Conservation (phyloP, 1,284 basidiomycete genomes). For the Ceratobasidium sp. region DNA sequence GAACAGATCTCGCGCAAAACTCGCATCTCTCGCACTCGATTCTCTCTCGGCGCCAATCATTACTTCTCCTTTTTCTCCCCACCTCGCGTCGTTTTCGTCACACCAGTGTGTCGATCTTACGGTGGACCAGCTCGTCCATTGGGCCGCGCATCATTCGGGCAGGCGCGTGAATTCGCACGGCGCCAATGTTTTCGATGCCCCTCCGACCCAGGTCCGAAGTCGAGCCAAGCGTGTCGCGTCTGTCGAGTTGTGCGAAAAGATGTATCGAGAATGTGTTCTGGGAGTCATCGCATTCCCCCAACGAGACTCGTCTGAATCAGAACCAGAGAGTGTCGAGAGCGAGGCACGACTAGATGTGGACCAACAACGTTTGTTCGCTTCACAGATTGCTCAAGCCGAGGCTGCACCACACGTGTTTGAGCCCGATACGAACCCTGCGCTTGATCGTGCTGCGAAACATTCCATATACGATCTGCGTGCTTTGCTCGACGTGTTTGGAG, state of each 20-base stretch:
- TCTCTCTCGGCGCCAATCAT: constrained; percentile 2
- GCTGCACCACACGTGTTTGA: constrained; percentile 34
- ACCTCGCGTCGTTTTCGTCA: background rate
- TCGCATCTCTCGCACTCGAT: background rate
- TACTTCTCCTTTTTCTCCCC: background rate
- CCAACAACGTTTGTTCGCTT: background rate
- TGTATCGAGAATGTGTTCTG: constrained; percentile 12
- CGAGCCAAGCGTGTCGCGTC: constrained; percentile 13
- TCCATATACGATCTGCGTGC: constrained; percentile 21
- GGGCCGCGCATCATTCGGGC: constrained; percentile 26
- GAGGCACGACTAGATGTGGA: background rate
- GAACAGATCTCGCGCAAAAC: background rate
- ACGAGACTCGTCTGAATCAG: constrained; percentile 9
- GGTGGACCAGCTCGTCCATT: constrained; percentile 34
- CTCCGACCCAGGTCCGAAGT: constrained; percentile 24
- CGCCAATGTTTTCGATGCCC: constrained; percentile 40
- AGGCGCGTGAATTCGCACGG: constrained; percentile 34
- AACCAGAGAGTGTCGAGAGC: background rate
- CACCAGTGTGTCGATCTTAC: constrained; percentile 7
- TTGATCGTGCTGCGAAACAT: constrained; percentile 27
- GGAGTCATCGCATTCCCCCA: background rate
- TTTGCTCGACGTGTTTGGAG: constrained; percentile 34
- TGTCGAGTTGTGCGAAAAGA: constrained; percentile 2
- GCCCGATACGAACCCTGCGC: constrained; percentile 29
- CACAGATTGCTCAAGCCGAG: constrained; percentile 27